A percentile compares a stretch with the other conserved stretches of the same genome.
Conservation (phyloP, 306 rosid species). For the Sicyos baderoa region DNA sequence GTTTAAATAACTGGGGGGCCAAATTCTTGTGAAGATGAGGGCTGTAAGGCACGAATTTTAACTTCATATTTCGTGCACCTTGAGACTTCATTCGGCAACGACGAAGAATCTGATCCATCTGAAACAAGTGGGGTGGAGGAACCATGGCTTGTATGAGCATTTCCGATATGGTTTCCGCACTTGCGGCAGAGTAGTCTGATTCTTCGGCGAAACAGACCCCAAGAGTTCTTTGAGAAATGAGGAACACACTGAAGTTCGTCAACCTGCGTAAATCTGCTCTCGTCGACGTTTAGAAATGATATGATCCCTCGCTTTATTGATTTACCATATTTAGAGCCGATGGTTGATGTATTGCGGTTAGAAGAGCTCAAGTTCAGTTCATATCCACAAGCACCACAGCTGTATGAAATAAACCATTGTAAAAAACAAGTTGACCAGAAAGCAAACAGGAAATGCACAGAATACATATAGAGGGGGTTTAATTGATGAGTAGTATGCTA, state of each 20-base stretch:
- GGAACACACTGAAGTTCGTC: constrained; percentile 72
- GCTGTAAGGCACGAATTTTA: constrained; percentile 69
- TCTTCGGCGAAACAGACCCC: constrained; percentile 67
- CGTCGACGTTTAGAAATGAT: constrained; percentile 68
- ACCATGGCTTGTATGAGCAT: constrained; percentile 34
- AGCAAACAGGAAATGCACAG: background rate
- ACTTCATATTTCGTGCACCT: constrained; percentile 47
- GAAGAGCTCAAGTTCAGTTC: constrained; percentile 73
- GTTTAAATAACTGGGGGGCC: constrained; percentile 10
- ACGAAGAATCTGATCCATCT: constrained; percentile 33
- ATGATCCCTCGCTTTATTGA: constrained; percentile 78
- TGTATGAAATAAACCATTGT: constrained; percentile 29
- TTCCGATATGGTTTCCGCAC: constrained; percentile 68
- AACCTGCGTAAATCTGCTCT: constrained; percentile 59
- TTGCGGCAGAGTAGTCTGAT: constrained; percentile 82
- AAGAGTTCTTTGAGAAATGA: constrained; percentile 49
- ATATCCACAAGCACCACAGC: constrained; percentile 84
- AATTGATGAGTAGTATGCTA: background rate
- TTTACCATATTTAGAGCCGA: constrained; percentile 77
- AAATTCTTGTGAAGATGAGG: constrained; percentile 52
- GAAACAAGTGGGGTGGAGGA: constrained; percentile 36
- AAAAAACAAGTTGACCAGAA: constrained; percentile 9
- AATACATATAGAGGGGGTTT: background rate
- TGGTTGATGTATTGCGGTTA: constrained; percentile 52
- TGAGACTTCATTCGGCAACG: constrained; percentile 31